Base-by-base conservation (phyloP, 768 basidiomycete species). In the Boletellus ananiceps region DNA sequence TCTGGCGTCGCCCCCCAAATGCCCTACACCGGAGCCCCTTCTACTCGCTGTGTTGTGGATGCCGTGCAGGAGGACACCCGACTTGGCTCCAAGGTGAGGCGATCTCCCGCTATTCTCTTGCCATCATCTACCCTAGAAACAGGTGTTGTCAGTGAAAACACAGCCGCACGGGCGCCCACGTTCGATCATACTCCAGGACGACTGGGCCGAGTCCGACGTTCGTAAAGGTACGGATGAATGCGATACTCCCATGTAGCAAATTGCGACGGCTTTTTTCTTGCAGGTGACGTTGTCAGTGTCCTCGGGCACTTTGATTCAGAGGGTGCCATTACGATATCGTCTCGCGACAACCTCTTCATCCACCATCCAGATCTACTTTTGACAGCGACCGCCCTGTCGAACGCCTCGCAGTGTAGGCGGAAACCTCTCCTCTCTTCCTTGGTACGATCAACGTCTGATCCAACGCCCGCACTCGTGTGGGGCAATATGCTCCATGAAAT, bases 401-500 rank as follows among this genome's bases (percentile, higher is more conserved):
- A 82, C 47, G 83, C 93, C 0, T 75, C 88, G 1, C 82, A 85
- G 57, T 99, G 96, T 65, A 69, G 81, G 18, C 84, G 96, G 9
- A 90, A 86, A 67, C 90, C 95, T 0, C 74, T 98, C n/a, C 71
- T 99, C 27, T 82, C 81, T 36, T 70, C 74, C 37, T 72, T 85
- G 44, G 68, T 86, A 37, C 81, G 79, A 34, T 77, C 82, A 0
- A 70, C 75, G 0, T 79, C 77, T 6, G 83, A 84, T 51, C 69
- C 71, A 13, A 81, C 83, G 0, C 84, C 87, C 2, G 74, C 84
- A 5, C 73, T 90, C 11, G 74, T 95, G 0, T 97, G 93, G 83
- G 96, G 96, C 33, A 96, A 86, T 58, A 83, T 98, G 68, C 77
- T 96, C 5, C 96, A 99, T 59, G 85, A 92, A 56, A 84, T 97